Percentiles rank a stretch among this genome's conserved stretches.
Conservation (phyloP, 352 stramenopile genomes). For the Phytophthora constricta region DNA sequence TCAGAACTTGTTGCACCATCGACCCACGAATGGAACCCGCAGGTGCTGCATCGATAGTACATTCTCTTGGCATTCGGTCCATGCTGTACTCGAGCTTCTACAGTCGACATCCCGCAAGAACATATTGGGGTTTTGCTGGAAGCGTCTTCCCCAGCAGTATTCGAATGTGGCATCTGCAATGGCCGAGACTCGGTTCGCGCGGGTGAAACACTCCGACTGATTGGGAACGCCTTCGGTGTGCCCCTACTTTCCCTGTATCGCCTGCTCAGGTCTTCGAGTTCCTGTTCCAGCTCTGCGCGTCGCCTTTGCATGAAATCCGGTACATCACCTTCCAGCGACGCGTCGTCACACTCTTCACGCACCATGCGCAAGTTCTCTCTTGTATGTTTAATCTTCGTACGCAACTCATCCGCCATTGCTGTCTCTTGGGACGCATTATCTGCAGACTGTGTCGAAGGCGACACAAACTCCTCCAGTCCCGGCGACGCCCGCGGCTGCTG, state of each 20-base stretch:
- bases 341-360: slow-evolving; percentile 84
- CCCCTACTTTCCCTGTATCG: slow-evolving; percentile 69
- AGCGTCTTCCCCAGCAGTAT: slow-evolving; percentile 9
- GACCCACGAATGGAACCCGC: slow-evolving; percentile 80
- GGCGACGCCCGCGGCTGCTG: slow-evolving; percentile 1
- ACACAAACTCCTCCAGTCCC: slow-evolving; percentile 15
- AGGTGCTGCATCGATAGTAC: slow-evolving; percentile 78
- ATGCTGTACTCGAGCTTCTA: slow-evolving; percentile 66
- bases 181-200: slow-evolving; percentile 14
- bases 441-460: slow-evolving; percentile 26
- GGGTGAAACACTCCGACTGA: slow-evolving; percentile 24
- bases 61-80: slow-evolving; percentile 66
- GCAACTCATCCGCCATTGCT: slow-evolving; percentile 40
- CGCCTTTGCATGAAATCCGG: slow-evolving; percentile 52
- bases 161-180: slow-evolving; percentile 10
- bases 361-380: slow-evolving; percentile 68
- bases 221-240: slow-evolving; percentile 18
- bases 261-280: slow-evolving; percentile 65
- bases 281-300: slow-evolving; percentile 58
- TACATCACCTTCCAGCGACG: slow-evolving; percentile 79
- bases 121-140: slow-evolving; percentile 44
- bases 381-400: slow-evolving; percentile 64
- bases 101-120: slow-evolving; percentile 69
- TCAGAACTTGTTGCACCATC: slow-evolving; percentile 34
- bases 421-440: slow-evolving; percentile 26